Evolutionary conservation across 495 filamentous ascomycete species (phyloP).

Genomic region (Aspergillus campestris): DNA sequence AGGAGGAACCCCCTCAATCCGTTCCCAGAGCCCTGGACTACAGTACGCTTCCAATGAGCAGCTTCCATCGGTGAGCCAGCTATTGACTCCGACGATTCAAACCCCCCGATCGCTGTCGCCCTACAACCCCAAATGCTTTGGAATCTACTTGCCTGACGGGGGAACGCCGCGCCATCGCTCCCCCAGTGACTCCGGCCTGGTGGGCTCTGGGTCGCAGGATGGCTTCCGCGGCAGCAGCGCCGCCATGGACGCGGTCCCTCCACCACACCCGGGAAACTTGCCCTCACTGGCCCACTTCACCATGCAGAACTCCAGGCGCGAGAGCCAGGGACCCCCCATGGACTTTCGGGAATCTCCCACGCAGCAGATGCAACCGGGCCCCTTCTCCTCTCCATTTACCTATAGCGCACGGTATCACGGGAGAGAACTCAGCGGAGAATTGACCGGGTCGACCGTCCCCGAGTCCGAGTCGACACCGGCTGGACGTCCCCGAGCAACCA

Average conservation of each 20-base stretch:
- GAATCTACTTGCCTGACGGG: conserved; percentile 10
- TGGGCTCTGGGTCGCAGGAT: conserved; percentile 7
- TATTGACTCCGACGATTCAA: conserved; percentile 33
- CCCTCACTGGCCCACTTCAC: conserved; percentile 31
- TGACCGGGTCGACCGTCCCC: conserved; percentile 13
- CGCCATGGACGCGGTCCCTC: conserved; percentile 15
- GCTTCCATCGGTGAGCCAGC: conserved; percentile 41
- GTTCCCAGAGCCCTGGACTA: conserved; percentile 11
- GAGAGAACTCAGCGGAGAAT: conserved; percentile 7
- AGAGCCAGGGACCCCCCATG: neutral
- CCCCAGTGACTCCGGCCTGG: conserved; percentile 15
- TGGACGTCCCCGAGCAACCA: conserved; percentile 9
- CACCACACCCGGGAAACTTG: conserved; percentile 15
- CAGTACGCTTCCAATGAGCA: conserved; percentile 21
- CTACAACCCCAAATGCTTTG: conserved; percentile 19
- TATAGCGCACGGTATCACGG: conserved; percentile 14
- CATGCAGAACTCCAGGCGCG: conserved; percentile 14
- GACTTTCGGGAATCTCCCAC: neutral
- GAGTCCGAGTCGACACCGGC: neutral
- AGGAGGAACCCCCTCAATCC: conserved; percentile 8
- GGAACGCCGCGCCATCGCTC: conserved; percentile 15
- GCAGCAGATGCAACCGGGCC: conserved; percentile 3
- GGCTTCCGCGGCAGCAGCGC: conserved; percentile 13
- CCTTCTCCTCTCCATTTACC: conserved; percentile 7
- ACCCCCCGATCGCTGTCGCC: conserved; percentile 24